phyloP scores from a whole-genome alignment of 2,329 filamentous ascomycete genomes.

The Aspergillus nomiae region DNA sequence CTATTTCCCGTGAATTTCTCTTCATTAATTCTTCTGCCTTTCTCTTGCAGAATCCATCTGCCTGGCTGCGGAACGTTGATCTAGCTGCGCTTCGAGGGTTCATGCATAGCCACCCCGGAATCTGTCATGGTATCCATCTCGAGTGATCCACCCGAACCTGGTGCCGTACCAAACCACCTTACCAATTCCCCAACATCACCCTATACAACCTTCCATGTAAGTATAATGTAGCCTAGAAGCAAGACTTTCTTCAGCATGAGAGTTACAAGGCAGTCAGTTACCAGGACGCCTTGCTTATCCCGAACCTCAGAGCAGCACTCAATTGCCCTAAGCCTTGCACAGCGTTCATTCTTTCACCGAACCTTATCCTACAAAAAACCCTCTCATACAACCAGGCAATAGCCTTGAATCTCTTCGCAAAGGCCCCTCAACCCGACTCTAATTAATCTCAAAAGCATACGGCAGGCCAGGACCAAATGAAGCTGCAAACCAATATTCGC shows the following conservation, averaged over 20 bases:
- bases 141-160: neutral
- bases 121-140: neutral
- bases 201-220: neutral
- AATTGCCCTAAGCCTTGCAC: neutral
- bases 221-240: neutral
- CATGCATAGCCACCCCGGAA: slow-evolving; percentile 9
- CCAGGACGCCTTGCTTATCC: neutral
- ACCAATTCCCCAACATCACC: neutral
- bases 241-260: neutral
- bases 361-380: neutral
- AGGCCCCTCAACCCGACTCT: slow-evolving; percentile 15
- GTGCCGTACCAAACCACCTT: neutral
- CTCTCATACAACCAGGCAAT: slow-evolving; percentile 5
- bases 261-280: neutral
- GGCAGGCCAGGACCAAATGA: slow-evolving; percentile 48
- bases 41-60: neutral
- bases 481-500: slow-evolving; percentile 47
- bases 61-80: neutral
- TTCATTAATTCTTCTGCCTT: neutral
- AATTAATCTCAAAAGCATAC: slow-evolving; percentile 42
- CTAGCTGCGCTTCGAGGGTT: neutral
- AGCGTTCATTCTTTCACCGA: neutral
- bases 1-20: neutral
- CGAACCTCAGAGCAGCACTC: neutral
- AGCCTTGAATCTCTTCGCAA: slow-evolving; percentile 5